phyloP scores from a whole-genome alignment of 1,284 basidiomycete genomes.

The Heliocybe sulcata region DNA sequence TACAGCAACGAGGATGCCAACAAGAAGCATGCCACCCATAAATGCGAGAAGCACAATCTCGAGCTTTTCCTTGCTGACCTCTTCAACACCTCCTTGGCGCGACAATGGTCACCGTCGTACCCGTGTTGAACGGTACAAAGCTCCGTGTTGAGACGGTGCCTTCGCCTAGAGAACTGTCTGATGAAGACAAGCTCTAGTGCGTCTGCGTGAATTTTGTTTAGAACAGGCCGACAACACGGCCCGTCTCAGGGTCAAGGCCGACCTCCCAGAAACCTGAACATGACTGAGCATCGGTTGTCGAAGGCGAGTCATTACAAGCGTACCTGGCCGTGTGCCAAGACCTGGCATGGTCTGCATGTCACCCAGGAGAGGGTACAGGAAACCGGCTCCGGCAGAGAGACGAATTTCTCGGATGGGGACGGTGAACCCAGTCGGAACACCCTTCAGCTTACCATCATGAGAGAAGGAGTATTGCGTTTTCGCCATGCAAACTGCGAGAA shows the following conservation, averaged over 20 bases:
- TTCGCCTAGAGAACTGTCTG: constrained; percentile 6
- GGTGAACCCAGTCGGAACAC: constrained; percentile 86
- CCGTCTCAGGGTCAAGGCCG: constrained; percentile 67
- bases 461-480: constrained; percentile 98
- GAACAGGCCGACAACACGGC: constrained; percentile 71
- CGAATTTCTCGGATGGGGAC: constrained; percentile 89
- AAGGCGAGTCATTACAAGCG: constrained; percentile 3
- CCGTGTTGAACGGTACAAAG: constrained; percentile 36
- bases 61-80: not conserved
- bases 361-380: constrained; percentile 92
- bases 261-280: constrained; percentile 79
- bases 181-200: constrained; percentile 14
- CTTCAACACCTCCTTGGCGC: constrained; percentile 5
- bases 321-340: constrained; percentile 86
- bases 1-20: not conserved
- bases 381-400: constrained; percentile 89
- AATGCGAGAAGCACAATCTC: not conserved
- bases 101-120: constrained; percentile 10
- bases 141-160: constrained; percentile 22
- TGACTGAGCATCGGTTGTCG: not conserved
- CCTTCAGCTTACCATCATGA: constrained; percentile 89
- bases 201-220: constrained; percentile 33
- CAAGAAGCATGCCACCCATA: not conserved
- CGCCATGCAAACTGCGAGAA: constrained; percentile 82
- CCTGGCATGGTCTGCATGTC: constrained; percentile 99